Base-by-base conservation (phyloP, 1,284 basidiomycete species). In the Neonothopanus nambi region DNA sequence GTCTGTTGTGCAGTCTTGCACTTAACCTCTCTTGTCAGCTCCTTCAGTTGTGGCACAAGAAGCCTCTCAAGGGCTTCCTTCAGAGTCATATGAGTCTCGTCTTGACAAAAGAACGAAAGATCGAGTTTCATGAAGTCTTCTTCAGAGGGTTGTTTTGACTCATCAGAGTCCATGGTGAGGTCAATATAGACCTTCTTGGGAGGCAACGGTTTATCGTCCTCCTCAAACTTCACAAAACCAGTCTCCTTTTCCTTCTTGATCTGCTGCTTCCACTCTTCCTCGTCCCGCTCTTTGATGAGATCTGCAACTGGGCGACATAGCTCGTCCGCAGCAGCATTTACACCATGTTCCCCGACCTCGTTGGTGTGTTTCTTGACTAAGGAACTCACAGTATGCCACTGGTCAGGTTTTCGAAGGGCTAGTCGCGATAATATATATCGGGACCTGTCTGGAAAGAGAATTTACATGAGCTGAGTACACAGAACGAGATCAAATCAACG, bases 401-500 rank as follows among this genome's bases (percentile, higher is more conserved):
- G 81, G 47, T 82, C 82, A 24, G 80, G 77, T 62, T 91, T 91
- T 48, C 95, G 87, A 17, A 95, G 78, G 7, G 91, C 75, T 1
- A 98, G 76, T n/a, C 93, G 86, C 6, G 89, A 81, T 56, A 97
- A 82, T 24, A 95, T 84, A 70, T 93, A 97, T n/a, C 88, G 84
- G 6, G 55, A 41, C 9, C 35, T 5, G 23, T 56, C 53, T 54
- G n/a, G 9, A 11, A n/a, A n/a, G n/a, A 18, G 23, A 28, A n/a
- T 15, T 9, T 40, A 6, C 17, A n/a, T n/a, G 4, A 9, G 37
- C 17, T 23, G 11, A 5, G 18, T 0, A 24, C 5, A 38, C 26
- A 30, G n/a, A 24, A 6, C n/a, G 20, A 37, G 40, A 18, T n/a
- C 23, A 15, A 13, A 24, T 12, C 20, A 15, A 43, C 55, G 20